These are phyloP conservation scores for Fragaria nilgerrensis DNA, from an alignment of 306 rosid species.

Conservation along the genomic window DNA sequence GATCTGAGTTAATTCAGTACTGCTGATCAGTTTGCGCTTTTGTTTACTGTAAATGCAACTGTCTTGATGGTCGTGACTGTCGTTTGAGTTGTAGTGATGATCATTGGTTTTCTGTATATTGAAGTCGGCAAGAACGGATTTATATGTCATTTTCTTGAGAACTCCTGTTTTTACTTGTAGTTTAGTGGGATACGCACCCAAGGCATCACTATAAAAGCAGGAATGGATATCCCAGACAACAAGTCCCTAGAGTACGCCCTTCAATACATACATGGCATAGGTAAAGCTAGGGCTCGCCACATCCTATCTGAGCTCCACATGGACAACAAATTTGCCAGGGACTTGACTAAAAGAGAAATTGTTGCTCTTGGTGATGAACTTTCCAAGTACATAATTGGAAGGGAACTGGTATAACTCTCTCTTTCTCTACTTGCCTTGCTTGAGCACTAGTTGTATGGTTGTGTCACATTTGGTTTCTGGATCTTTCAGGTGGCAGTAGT, in stretches of 20 bases:
- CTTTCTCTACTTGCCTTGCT: neutral
- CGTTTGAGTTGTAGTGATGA: neutral
- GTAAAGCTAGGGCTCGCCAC: slow-evolving; percentile 57
- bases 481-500: slow-evolving; percentile 9
- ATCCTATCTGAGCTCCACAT: slow-evolving; percentile 59
- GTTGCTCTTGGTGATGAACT: slow-evolving; percentile 58
- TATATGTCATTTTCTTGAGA: neutral
- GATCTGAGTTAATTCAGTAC: neutral
- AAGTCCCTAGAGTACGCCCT: slow-evolving; percentile 63
- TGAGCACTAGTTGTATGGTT: neutral
- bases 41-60: neutral
- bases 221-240: slow-evolving; percentile 70
- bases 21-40: neutral
- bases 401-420: slow-evolving; percentile 48
- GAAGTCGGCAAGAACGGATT: neutral
- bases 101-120: neutral
- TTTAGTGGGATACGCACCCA: slow-evolving; percentile 36
- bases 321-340: slow-evolving; percentile 61
- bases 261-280: slow-evolving; percentile 65
- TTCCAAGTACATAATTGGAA: slow-evolving; percentile 56
- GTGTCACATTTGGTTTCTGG: neutral
- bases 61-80: neutral
- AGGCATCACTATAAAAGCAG: slow-evolving; percentile 61
- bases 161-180: slow-evolving; percentile 32
- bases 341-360: slow-evolving; percentile 63